A percentile compares a stretch with the other conserved stretches of the same genome.
phyloP scores from a whole-genome alignment of 2,329 filamentous ascomycete genomes.

The Fusarium albidum region DNA sequence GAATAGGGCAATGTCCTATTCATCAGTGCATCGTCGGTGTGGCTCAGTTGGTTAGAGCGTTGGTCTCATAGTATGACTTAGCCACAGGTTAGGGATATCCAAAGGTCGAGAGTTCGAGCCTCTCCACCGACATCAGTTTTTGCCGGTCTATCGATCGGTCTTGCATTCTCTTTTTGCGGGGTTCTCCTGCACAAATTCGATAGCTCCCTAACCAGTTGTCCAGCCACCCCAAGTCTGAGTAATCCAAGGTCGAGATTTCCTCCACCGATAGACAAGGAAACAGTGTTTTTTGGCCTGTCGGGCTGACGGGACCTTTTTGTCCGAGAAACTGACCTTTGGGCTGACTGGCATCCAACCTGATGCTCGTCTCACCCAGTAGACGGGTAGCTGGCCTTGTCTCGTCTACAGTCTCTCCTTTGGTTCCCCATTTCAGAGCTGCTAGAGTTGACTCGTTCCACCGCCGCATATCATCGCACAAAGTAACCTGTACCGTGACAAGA shows the following conservation, averaged over 20 bases:
- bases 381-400: constrained; percentile 22
- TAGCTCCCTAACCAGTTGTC: too few species aligned
- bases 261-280: constrained; percentile 29
- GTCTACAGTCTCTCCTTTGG: constrained; percentile 1
- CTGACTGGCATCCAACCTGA: constrained; percentile 7
- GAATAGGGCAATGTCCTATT: constrained; percentile 14
- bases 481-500: constrained; percentile 13
- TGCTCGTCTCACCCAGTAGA: constrained; percentile 17
- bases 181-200: too few species aligned
- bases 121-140: constrained; percentile 36
- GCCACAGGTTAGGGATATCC: constrained; percentile 35
- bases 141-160: neutral
- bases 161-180: neutral
- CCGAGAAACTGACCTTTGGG: neutral
- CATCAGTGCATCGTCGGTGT: constrained; percentile 30
- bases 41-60: constrained; percentile 43
- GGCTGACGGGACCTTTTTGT: neutral
- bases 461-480: constrained; percentile 14
- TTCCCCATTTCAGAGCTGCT: constrained; percentile 23
- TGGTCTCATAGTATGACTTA: constrained; percentile 42
- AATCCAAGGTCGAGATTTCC: constrained; percentile 38
- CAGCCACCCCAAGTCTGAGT: constrained; percentile 29
- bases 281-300: constrained; percentile 5
- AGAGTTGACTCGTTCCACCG: constrained; percentile 25
- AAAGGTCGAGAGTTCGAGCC: constrained; percentile 44